Percentiles rank a stretch among this genome's conserved stretches.
Evolutionary conservation across 768 basidiomycete genomes (phyloP).

Genomic region (Phylloporus sp.): DNA sequence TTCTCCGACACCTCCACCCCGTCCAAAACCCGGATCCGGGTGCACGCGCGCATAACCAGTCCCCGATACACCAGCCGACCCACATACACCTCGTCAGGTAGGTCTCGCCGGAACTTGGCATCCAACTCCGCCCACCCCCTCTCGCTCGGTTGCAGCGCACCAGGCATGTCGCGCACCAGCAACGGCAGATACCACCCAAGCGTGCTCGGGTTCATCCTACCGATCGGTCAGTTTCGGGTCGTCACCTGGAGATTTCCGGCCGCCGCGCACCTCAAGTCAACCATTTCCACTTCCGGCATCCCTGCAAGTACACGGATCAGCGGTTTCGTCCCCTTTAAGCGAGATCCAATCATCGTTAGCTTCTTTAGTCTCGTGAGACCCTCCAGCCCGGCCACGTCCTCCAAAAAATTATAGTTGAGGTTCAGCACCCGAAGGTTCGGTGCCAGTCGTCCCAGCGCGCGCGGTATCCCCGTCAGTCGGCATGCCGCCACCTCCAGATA

Average conservation of each 20-base stretch:
- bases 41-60: constrained; percentile 75
- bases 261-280: constrained; percentile 77
- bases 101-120: constrained; percentile 78
- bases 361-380: constrained; percentile 76
- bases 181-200: constrained; percentile 94
- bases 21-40: constrained; percentile 69
- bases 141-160: constrained; percentile 56
- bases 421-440: constrained; percentile 91
- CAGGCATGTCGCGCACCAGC: constrained; percentile 64
- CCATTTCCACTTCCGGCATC: constrained; percentile 79
- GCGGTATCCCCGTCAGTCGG: constrained; percentile 71
- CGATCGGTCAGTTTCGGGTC: constrained; percentile 27
- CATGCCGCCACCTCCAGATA: constrained; percentile 93
- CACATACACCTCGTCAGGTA: constrained; percentile 86
- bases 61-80: constrained; percentile 89
- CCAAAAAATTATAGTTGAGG: constrained; percentile 95
- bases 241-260: constrained; percentile 10
- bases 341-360: constrained; percentile 81
- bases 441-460: constrained; percentile 54
- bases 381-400: constrained; percentile 62
- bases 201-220: constrained; percentile 93
- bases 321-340: constrained; percentile 69
- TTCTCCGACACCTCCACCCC: constrained; percentile 79
- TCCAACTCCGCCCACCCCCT: constrained; percentile 52
- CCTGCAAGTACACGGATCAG: constrained; percentile 68